phyloP scores from a whole-genome alignment of 2,329 filamentous ascomycete genomes.

The Cordyceps fumosorosea region DNA sequence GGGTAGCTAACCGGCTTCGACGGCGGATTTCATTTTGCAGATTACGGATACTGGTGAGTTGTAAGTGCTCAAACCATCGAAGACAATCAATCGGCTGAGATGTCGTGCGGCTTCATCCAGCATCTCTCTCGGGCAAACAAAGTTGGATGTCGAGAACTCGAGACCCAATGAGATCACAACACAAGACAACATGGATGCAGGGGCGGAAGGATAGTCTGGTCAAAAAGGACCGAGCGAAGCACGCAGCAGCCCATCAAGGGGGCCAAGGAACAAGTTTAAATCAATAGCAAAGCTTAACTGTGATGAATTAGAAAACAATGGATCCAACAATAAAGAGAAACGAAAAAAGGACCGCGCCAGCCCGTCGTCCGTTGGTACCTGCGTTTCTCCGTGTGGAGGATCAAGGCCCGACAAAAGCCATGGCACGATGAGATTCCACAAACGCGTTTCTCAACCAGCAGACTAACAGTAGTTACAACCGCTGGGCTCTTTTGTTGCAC shows the following conservation, averaged over 20 bases:
- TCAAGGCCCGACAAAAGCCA: neutral
- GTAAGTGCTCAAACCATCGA: too few relatives aligned
- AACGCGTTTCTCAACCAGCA: neutral
- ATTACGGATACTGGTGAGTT: too few relatives aligned
- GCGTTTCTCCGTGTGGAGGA: neutral
- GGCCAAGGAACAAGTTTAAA: neutral
- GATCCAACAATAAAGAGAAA: neutral
- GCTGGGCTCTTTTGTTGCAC: neutral
- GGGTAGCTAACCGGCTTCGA: neutral
- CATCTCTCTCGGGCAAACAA: neutral
- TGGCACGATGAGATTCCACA: constrained; percentile 1
- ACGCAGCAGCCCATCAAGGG: neutral
- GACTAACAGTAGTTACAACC: neutral
- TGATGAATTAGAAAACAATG: neutral
- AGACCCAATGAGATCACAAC: neutral
- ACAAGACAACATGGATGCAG: neutral
- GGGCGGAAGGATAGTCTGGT: neutral
- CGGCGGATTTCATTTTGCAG: neutral
- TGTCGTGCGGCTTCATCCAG: neutral
- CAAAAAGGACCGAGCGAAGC: neutral
- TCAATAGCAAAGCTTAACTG: neutral
- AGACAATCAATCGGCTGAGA: neutral
- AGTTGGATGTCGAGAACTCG: neutral
- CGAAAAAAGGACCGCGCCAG: neutral
- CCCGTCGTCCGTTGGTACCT: neutral